These are phyloP conservation scores for Apiospora sp. DNA, from an alignment of 2,329 filamentous ascomycete genomes.

Conservation along the genomic window DNA sequence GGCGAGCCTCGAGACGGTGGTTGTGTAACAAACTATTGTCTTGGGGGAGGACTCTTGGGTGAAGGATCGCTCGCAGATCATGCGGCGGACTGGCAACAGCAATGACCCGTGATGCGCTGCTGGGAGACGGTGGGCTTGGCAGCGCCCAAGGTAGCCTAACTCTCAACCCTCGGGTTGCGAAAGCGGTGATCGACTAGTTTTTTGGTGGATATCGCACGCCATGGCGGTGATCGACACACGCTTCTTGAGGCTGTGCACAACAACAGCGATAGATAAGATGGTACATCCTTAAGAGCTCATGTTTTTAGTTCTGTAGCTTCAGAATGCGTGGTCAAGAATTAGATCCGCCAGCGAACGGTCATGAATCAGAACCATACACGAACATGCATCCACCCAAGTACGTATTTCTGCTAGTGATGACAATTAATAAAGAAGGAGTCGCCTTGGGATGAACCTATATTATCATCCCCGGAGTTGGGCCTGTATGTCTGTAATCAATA, in stretches of 20 bases:
- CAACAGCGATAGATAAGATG: not conserved
- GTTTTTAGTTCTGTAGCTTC: not conserved
- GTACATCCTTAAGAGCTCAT: not conserved
- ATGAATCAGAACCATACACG: not conserved
- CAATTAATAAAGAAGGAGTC: not conserved
- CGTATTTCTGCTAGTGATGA: not conserved
- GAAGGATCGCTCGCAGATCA: constrained; percentile 8
- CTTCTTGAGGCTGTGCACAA: constrained; percentile 19
- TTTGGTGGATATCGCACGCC: not conserved
- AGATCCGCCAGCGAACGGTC: not conserved
- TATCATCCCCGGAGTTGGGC: not conserved
- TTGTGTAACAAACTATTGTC: constrained; percentile 10
- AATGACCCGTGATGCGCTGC: not conserved
- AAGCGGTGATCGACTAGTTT: not conserved
- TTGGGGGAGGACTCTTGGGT: not conserved
- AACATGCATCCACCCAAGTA: not conserved
- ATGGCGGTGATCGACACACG: not conserved
- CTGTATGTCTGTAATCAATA: not conserved
- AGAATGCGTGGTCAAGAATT: not conserved
- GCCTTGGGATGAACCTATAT: not conserved
- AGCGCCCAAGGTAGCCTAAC: constrained; percentile 1
- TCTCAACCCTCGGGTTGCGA: not conserved
- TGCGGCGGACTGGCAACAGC: not conserved
- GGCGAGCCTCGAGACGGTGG: not conserved
- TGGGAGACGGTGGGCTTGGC: constrained; percentile 8